Evolutionary conservation across 352 stramenopile species (phyloP), one percentile per base, ranked within the genome.

Genomic region (Blastocystis sp.): DNA sequence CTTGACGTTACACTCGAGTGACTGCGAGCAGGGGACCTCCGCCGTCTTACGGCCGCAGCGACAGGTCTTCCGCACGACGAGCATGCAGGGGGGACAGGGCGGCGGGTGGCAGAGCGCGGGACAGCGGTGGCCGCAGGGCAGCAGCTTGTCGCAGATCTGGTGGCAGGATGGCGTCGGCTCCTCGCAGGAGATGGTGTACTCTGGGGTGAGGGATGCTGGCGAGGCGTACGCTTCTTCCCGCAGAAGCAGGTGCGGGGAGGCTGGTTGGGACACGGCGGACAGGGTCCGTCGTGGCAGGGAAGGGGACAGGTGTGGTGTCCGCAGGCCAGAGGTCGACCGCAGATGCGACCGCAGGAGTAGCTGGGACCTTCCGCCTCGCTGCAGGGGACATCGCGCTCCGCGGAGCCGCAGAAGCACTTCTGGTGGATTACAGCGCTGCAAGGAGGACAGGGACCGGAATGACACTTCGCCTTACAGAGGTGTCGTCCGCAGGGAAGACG

Each of bases 231-330:
- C 32, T 85, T 73, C 40, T 85, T 85, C 4, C 75, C 75, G 40
- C 75, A 85, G 63, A 85, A 85, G 40, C 75, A 85, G 6, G 44
- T 64, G 32, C 75, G 75, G 42, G 75, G 75, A 24, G 75, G 75
- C 16, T 63, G 42, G 34, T 59, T 61, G 24, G 75, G 75, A 75
- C 75, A 85, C 18, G 75, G 75, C 18, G 27, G 27, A 36, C 75
- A 85, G 3, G 34, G n/a, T 16, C 75, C 75, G 18, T 72, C 57
- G 32, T 85, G 75, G 36, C 75, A 85, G 0, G 63, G 42, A 21
- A 64, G 24, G 16, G 64, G 9, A 24, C 75, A 85, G 14, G 24
- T 24, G 46, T 85, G 75, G 32, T 64, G 48, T 8, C 75, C 75
- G 29, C 75, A 85, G 32, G 21, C 16, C 11, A 85, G 56, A 0